These are phyloP conservation scores for Solidago caesia DNA, from an alignment of 129 eudicot species.

Conservation along the genomic window DNA sequence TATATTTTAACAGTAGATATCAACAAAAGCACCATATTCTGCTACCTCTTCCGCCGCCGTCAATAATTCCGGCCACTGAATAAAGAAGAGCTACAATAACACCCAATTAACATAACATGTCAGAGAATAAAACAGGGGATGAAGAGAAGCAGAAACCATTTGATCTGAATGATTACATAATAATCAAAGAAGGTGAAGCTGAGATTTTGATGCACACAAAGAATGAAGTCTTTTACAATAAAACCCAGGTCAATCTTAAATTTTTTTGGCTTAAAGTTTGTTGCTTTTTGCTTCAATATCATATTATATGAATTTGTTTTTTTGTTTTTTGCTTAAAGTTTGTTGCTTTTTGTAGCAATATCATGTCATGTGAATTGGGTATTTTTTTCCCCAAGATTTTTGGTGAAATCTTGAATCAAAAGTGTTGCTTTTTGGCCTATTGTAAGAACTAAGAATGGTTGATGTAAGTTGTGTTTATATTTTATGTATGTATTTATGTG, in stretches of 20 bases:
- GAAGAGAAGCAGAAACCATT: slow-evolving; percentile 39
- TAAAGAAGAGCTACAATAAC: slow-evolving; percentile 1
- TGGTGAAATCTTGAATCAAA: no score
- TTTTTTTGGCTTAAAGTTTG: not conserved
- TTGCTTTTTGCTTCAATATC: slow-evolving; percentile 11
- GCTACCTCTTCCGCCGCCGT: slow-evolving; percentile 16
- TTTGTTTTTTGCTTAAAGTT: not conserved
- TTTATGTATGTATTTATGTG: no score
- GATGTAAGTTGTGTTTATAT: no score
- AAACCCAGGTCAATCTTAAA: slow-evolving; percentile 73
- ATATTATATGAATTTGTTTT: not conserved
- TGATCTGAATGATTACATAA: slow-evolving; percentile 62
- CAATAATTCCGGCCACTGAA: slow-evolving; percentile 23
- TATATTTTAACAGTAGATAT: not conserved
- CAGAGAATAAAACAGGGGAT: slow-evolving; percentile 39
- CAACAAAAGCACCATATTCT: slow-evolving; percentile 19
- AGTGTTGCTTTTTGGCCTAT: no score
- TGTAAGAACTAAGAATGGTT: no score
- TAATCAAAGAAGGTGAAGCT: slow-evolving; percentile 95
- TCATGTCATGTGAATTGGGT: no score
- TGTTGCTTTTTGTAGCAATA: not conserved
- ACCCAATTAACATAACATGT: not conserved
- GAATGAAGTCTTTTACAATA: slow-evolving; percentile 90
- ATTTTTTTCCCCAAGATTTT: no score
- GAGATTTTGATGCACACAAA: slow-evolving; percentile 90